Base-by-base conservation (phyloP, 305 asterid species). In the Fraxinus ornus region DNA sequence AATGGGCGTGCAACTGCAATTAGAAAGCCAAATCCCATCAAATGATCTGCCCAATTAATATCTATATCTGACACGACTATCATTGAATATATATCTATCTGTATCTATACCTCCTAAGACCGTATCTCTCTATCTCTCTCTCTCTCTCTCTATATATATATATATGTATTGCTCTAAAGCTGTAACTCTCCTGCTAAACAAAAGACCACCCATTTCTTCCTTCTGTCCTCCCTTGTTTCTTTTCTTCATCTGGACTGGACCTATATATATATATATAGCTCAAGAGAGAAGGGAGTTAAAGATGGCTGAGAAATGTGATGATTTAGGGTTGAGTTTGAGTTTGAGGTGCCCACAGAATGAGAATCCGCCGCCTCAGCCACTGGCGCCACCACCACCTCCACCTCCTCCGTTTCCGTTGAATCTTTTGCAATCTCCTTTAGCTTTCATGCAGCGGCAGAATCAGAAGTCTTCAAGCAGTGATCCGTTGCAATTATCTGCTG, bases 51-150 rank as follows among this genome's bases (percentile, higher is more conserved):
- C 74, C 74, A 24, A 66, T 66, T 24, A 66, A 66, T 66, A 66
- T n/a, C 36, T 66, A 82, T 80, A 83, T 84, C 94, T 92, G 97
- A 92, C 97, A 91, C 90, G 87, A 89, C 89, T 89, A 92, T 92
- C 97, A 92, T 92, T 90, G 90, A 87, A 91, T 49, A 49, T 44
- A 6, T 91, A 39, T 39, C 49, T 47, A 47, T 3, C 57, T 49
- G 62, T 49, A 49, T 49, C 62, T 49, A 49, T 49, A 49, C 62
- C 22, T 49, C 62, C 8, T 49, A 15, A 73, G 60, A 78, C 78
- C 68, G 57, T 49, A 4, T 49, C 21, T 39, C 47, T 39, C 47
- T 37, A 2, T 37, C 44, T 36, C 39, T 36, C 39, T 36, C 36
- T 35, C 39, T 35, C 39, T 35, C 39, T 35, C 39, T 26, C 32